Evolutionary conservation across 495 filamentous ascomycete genomes (phyloP).

Genomic region (Cenococcum geophilum): DNA sequence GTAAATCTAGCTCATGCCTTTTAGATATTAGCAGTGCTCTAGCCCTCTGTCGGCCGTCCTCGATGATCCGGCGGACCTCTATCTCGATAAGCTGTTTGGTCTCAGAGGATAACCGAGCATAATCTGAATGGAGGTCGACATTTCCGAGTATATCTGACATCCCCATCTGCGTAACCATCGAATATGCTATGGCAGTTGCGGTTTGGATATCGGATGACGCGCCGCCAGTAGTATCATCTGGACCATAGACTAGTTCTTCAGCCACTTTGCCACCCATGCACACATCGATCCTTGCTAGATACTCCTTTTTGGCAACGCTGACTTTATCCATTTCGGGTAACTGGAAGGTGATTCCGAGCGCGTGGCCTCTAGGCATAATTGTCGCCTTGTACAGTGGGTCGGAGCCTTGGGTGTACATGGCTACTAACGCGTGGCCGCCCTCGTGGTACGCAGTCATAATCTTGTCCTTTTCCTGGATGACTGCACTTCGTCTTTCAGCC

Average conservation of each 20-base stretch:
- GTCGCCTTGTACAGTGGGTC: slow-evolving; percentile 91
- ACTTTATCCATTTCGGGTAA: slow-evolving; percentile 88
- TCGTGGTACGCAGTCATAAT: slow-evolving; percentile 94
- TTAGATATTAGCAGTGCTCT: slow-evolving; percentile 61
- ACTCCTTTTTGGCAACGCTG: slow-evolving; percentile 64
- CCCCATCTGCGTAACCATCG: slow-evolving; percentile 77
- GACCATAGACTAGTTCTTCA: slow-evolving; percentile 85
- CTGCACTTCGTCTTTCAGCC: slow-evolving; percentile 76
- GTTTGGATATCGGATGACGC: slow-evolving; percentile 58
- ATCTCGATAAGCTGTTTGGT: slow-evolving; percentile 78
- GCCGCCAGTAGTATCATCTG: slow-evolving; percentile 80
- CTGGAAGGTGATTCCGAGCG: slow-evolving; percentile 76
- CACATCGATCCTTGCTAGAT: slow-evolving; percentile 69
- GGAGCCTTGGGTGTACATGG: slow-evolving; percentile 65
- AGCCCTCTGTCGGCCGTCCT: slow-evolving; percentile 73
- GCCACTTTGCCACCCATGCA: slow-evolving; percentile 89
- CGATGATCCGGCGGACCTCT: slow-evolving; percentile 78
- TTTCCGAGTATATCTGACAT: slow-evolving; percentile 88
- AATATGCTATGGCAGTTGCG: slow-evolving; percentile 73
- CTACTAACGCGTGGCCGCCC: slow-evolving; percentile 88
- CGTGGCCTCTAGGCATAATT: slow-evolving; percentile 81
- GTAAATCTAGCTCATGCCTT: slow-evolving; percentile 73
- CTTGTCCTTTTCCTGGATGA: slow-evolving; percentile 83
- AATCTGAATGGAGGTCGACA: slow-evolving; percentile 73
- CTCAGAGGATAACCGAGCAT: slow-evolving; percentile 71